Evolutionary conservation across 345 rosid species (phyloP).

Genomic region (Aquilaria yunnanensis): DNA sequence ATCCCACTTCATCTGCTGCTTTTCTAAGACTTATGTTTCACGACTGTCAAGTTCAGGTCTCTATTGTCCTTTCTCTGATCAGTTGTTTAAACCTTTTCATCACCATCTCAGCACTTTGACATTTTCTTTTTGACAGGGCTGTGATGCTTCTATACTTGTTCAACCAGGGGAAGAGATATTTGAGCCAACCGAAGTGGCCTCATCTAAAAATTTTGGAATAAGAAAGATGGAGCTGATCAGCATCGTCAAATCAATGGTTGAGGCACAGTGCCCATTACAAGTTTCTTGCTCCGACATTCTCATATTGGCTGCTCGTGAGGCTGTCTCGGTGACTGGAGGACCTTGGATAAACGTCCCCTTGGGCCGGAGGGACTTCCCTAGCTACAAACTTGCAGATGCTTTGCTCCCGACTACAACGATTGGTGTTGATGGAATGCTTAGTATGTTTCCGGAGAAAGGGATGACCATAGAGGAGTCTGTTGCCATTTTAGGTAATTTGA

Average conservation of each 20-base stretch:
- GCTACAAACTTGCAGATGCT: slow-evolving; percentile 29
- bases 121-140: slow-evolving; percentile 21
- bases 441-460: slow-evolving; percentile 21
- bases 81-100: neutral
- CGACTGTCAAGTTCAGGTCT: slow-evolving; percentile 53
- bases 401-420: slow-evolving; percentile 32
- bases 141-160: slow-evolving; percentile 41
- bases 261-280: slow-evolving; percentile 31
- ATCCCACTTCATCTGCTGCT: slow-evolving; percentile 39
- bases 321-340: slow-evolving; percentile 27
- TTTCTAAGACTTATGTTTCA: slow-evolving; percentile 46
- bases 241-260: slow-evolving; percentile 28
- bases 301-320: slow-evolving; percentile 40
- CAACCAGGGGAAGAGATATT: slow-evolving; percentile 16
- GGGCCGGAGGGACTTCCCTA: slow-evolving; percentile 31
- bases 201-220: slow-evolving; percentile 34
- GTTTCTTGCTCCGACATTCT: slow-evolving; percentile 42
- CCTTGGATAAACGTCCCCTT: slow-evolving; percentile 32
- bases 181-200: slow-evolving; percentile 24
- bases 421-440: slow-evolving; percentile 30
- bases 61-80: neutral
- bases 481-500: slow-evolving; percentile 35
- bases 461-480: slow-evolving; percentile 39
- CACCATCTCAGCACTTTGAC: neutral
- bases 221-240: slow-evolving; percentile 36